Evolutionary conservation across 345 rosid genomes (phyloP), one percentile per base, ranked within the genome.

Genomic region (Corchorus capsularis): DNA sequence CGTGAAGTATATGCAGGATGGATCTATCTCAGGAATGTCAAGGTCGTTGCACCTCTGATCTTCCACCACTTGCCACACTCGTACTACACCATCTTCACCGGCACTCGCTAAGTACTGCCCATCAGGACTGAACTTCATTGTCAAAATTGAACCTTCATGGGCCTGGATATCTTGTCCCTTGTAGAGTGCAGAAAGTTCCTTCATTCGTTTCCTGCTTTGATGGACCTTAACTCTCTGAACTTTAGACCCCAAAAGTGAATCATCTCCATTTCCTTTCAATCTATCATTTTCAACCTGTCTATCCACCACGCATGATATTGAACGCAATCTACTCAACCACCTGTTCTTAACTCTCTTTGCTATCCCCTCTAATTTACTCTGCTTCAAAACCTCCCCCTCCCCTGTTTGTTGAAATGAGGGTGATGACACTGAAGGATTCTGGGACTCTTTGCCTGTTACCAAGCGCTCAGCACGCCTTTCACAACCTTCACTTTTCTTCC

Each of bases 121-220:
- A 74, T 93, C 96, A 41, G 87, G 94, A 80, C 96, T 93, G 82
- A 93, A 93, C 56, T 83, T 93, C 96, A 93, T 89, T 46, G 91
- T 72, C 82, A 91, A 85, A 69, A 93, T 89, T 5, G 87, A 75
- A 71, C 97, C 96, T 1, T 79, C 77, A 49, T 93, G 97, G n/a
- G 97, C 96, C 83, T 81, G 88, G 75, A 93, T 88, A 47, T 88
- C 94, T 80, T 91, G 97, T 67, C 90, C 96, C 64, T 56, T 84
- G 61, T 80, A 91, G 74, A 93, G 85, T 54, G 92, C 94, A 17
- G 97, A 91, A 55, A 93, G 91, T 83, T 93, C 94, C 81, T 88
- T 93, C 34, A 73, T 75, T 14, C 79, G 87, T 80, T 91, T 93
- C 75, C 82, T 83, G 56, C 82, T 66, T 71, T 87, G 92, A 46